Conservation (phyloP, 176 grass and related monocot genomes). For the Melocanna baccifera region DNA sequence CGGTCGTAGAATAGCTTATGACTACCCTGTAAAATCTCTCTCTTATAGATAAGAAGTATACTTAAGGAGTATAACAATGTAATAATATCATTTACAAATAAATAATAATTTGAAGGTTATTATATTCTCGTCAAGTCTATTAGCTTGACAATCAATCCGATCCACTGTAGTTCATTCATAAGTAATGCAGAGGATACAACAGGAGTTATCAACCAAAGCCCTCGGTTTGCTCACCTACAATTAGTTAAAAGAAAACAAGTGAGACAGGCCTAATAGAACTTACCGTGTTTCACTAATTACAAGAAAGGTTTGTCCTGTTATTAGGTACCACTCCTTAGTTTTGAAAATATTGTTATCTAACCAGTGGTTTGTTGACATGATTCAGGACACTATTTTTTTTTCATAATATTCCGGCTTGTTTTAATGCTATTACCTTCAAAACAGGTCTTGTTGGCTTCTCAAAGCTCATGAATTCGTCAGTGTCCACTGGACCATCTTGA, state of each 20-base stretch:
- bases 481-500: conserved; percentile 81
- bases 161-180: conserved; percentile 98
- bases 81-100: too few species aligned
- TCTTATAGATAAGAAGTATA: too few species aligned
- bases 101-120: too few species aligned
- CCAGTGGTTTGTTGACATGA: background rate
- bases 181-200: conserved; percentile 85
- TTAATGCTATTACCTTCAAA: conserved; percentile 68
- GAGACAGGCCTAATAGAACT: background rate
- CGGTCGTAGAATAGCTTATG: too few species aligned
- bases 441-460: conserved; percentile 93
- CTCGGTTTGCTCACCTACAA: conserved; percentile 88
- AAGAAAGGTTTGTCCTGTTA: background rate
- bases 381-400: background rate
- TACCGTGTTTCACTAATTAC: background rate
- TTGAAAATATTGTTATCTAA: conserved; percentile 4
- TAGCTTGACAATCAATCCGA: conserved; percentile 89
- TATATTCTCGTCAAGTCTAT: too few species aligned
- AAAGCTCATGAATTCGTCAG: conserved; percentile 97
- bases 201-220: conserved; percentile 87
- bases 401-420: background rate
- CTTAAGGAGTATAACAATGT: too few species aligned
- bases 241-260: background rate
- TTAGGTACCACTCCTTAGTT: background rate
- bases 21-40: too few species aligned